Evolutionary conservation across 1,284 basidiomycete species (phyloP).

Genomic region (Moniliophthora roreri): DNA sequence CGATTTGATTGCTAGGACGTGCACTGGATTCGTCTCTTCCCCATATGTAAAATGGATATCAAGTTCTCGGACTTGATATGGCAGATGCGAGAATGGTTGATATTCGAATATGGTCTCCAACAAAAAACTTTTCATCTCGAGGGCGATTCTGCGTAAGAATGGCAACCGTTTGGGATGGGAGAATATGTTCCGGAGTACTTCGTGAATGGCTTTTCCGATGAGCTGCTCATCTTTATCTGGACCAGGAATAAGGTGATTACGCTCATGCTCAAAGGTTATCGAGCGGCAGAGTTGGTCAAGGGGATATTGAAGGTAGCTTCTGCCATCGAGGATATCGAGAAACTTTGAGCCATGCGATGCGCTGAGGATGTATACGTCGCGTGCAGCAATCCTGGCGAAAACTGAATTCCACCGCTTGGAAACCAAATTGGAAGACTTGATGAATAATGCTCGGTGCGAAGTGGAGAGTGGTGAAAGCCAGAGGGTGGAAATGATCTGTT

Average conservation of each 20-base stretch:
- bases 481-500: constrained; percentile 16
- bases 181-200: not conserved
- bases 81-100: not conserved
- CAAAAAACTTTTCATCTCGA: not conserved
- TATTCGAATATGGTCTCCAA: not conserved
- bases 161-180: not conserved
- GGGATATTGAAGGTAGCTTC: not conserved
- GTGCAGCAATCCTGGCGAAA: not conserved
- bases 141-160: not conserved
- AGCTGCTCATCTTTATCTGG: not conserved
- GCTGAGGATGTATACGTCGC: not conserved
- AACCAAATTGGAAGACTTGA: not conserved
- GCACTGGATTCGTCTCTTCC: not conserved
- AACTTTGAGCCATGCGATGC: not conserved
- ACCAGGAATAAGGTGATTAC: not conserved
- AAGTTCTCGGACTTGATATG: not conserved
- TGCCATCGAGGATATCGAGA: not conserved
- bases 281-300: not conserved
- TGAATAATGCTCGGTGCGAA: not conserved
- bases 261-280: not conserved
- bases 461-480: not conserved
- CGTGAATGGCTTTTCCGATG: not conserved
- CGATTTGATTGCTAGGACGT: not conserved
- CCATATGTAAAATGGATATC: not conserved
- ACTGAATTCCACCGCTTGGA: not conserved